A percentile compares a stretch with the other conserved stretches of the same genome.
These are phyloP conservation scores for Clarireedia sp. DNA, from an alignment of 2,329 filamentous ascomycete species.

Conservation along the genomic window DNA sequence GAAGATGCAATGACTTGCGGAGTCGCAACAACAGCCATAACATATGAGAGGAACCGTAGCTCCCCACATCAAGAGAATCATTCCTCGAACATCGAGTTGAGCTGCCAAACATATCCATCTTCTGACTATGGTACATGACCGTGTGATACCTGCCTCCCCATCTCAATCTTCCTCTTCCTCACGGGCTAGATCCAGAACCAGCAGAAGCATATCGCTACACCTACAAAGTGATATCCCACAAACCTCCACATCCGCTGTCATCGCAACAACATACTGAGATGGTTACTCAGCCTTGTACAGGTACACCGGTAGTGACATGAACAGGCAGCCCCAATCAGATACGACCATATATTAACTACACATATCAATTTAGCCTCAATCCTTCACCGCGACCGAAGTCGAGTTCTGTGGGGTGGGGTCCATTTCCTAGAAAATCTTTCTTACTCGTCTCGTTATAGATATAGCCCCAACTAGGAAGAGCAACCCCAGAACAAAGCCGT, in stretches of 20 bases:
- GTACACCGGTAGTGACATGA: constrained; percentile 32
- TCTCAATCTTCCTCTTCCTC: background rate
- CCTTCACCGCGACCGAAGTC: background rate
- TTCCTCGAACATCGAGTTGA: constrained; percentile 53
- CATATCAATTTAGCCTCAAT: constrained; percentile 1
- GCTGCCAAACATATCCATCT: constrained; percentile 45
- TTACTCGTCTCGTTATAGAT: constrained; percentile 33
- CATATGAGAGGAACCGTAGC: constrained; percentile 52
- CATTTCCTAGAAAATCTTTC: background rate
- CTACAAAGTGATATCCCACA: constrained; percentile 36
- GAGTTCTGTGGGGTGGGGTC: background rate
- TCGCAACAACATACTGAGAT: constrained; percentile 32
- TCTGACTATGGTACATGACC: constrained; percentile 45
- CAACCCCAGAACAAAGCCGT: constrained; percentile 23
- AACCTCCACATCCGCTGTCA: constrained; percentile 33
- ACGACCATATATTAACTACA: constrained; percentile 41
- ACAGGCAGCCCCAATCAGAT: constrained; percentile 36
- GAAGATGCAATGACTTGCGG: background rate
- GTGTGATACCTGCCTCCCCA: constrained; percentile 42
- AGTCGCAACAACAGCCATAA: constrained; percentile 37
- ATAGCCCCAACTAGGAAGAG: constrained; percentile 26
- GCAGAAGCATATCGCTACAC: constrained; percentile 38
- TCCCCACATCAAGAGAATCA: constrained; percentile 55
- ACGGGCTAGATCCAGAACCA: constrained; percentile 26
- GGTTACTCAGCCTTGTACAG: constrained; percentile 32